Conservation (phyloP, 345 rosid species). For the Syzygium jambos region DNA sequence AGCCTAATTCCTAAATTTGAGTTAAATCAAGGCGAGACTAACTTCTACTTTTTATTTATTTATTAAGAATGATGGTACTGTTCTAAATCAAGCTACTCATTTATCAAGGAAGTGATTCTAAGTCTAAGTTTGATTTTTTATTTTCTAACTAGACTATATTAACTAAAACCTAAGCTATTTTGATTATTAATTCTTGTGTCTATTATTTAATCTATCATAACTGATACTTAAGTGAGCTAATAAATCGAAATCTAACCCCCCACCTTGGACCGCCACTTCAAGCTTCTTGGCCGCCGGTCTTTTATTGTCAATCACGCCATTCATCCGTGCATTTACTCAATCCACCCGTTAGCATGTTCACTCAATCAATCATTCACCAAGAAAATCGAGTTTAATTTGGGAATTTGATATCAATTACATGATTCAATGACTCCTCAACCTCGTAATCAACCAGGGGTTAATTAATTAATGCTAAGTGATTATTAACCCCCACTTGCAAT, state of each 20-base stretch:
- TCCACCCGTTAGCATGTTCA: no score
- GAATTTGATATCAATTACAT: no score
- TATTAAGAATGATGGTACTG: neutral
- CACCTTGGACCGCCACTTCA: neutral
- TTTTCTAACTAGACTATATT: neutral
- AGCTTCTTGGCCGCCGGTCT: neutral
- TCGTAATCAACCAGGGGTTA: no score
- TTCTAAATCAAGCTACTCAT: neutral
- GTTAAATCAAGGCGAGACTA: neutral
- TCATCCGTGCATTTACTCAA: no score
- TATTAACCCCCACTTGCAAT: no score
- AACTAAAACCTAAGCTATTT: neutral
- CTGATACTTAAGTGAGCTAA: neutral
- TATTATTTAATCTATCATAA: neutral
- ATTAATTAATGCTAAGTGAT: no score
- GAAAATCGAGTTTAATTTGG: no score
- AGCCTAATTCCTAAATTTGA: neutral
- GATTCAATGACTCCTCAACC: no score
- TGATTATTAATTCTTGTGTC: neutral
- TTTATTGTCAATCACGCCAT: no score
- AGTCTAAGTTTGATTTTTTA: neutral
- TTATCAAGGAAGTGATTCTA: neutral
- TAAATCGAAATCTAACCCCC: neutral
- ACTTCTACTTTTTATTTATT: neutral
- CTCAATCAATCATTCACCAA: no score